A percentile compares a stretch with the other conserved stretches of the same genome.
These are phyloP conservation scores for Chrysochromulina parva DNA, from an alignment of 78 protist species.

Conservation along the genomic window DNA sequence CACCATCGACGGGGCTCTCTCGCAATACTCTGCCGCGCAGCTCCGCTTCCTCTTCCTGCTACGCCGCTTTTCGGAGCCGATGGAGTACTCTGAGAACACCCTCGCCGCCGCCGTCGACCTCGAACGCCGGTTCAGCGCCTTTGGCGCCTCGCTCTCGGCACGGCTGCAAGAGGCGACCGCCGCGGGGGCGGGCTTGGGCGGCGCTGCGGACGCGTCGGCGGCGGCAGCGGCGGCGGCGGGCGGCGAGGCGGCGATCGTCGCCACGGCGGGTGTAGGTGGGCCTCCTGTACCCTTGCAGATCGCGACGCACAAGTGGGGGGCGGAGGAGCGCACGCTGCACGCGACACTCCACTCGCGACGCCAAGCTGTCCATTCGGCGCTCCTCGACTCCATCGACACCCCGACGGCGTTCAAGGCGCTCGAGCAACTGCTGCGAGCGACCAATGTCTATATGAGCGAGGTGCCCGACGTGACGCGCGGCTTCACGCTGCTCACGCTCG, in stretches of 20 bases:
- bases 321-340: not conserved
- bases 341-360: not conserved
- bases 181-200: not conserved
- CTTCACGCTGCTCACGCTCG: not conserved
- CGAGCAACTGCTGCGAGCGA: constrained; percentile 22
- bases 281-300: constrained; percentile 30
- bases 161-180: not conserved
- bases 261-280: constrained; percentile 79
- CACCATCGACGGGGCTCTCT: constrained; percentile 80
- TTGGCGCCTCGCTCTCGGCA: not conserved
- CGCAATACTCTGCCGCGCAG: constrained; percentile 64
- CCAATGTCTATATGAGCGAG: not conserved
- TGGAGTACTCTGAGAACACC: constrained; percentile 68
- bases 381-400: constrained; percentile 85
- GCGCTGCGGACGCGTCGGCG: not conserved
- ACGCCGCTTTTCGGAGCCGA: constrained; percentile 34
- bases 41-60: constrained; percentile 89
- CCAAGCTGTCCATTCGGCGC: not conserved
- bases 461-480: not conserved
- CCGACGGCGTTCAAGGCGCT: constrained; percentile 53
- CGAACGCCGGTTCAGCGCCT: not conserved
- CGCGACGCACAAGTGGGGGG: not conserved
- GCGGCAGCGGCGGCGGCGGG: not conserved
- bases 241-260: constrained; percentile 61
- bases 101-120: constrained; percentile 62